Conservation (phyloP, 2,329 filamentous ascomycete species). For the Sporothrix brunneoviolacea region DNA sequence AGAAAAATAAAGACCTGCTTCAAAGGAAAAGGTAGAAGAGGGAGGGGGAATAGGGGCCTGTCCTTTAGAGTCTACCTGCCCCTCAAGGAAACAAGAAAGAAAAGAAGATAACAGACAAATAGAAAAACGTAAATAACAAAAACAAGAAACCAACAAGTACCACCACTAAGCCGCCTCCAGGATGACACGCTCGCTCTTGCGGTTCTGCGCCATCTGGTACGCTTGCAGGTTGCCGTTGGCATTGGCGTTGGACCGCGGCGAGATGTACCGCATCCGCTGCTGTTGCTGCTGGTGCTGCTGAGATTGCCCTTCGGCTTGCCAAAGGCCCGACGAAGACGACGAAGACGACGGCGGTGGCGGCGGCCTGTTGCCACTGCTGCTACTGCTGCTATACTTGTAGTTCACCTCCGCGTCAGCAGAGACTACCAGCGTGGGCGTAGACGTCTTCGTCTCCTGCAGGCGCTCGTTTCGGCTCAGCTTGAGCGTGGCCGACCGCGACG, state of each 20-base stretch:
- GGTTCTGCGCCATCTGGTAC: slow-evolving; percentile 31
- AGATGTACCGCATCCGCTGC: slow-evolving; percentile 16
- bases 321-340: not conserved
- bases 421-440: slow-evolving; percentile 41
- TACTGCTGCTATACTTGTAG: not conserved
- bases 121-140: too few relatives aligned
- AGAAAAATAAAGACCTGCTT: too few relatives aligned
- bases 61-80: too few relatives aligned
- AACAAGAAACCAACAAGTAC: not conserved
- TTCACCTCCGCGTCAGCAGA: slow-evolving; percentile 22
- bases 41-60: too few relatives aligned
- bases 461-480: slow-evolving; percentile 27
- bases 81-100: too few relatives aligned
- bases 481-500: slow-evolving; percentile 15
- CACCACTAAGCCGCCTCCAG: slow-evolving; percentile 37
- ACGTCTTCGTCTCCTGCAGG: slow-evolving; percentile 33
- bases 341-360: slow-evolving; percentile 6
- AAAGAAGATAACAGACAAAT: too few relatives aligned
- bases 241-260: slow-evolving; percentile 17
- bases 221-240: slow-evolving; percentile 4
- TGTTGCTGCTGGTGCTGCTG: not conserved
- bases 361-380: not conserved
- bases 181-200: slow-evolving; percentile 48
- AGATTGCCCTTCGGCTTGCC: not conserved
- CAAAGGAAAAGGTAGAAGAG: too few relatives aligned